A percentile compares a stretch with the other conserved stretches of the same genome.
Evolutionary conservation across 2,329 filamentous ascomycete genomes (phyloP).

Genomic region (Cylindrodendrum hubeiense): DNA sequence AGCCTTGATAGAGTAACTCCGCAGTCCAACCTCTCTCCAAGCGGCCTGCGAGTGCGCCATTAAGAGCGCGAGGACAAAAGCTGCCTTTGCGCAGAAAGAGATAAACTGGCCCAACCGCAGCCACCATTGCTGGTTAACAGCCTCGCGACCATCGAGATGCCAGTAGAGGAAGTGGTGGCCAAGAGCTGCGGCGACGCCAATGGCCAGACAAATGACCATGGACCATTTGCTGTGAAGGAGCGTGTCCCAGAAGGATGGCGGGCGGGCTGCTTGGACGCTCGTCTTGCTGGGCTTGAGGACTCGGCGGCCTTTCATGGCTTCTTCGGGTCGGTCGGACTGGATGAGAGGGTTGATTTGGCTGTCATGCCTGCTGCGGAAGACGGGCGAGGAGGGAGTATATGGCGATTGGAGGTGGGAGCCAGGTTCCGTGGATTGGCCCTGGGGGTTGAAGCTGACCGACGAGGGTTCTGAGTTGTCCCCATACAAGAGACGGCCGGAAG

Average conservation of each 20-base stretch:
- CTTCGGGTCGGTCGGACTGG: background rate
- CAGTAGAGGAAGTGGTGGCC: slow-evolving; percentile 20
- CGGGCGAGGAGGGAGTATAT: slow-evolving; percentile 12
- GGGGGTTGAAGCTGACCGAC: background rate
- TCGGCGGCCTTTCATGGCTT: background rate
- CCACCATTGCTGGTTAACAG: slow-evolving; percentile 21
- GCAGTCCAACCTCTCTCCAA: slow-evolving; percentile 21
- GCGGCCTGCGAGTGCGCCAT: slow-evolving; percentile 29
- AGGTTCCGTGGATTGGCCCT: slow-evolving; percentile 5
- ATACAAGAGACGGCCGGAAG: background rate
- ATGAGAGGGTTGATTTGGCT: slow-evolving; percentile 24
- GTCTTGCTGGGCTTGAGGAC: slow-evolving; percentile 10
- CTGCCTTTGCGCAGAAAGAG: slow-evolving; percentile 25
- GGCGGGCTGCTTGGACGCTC: background rate
- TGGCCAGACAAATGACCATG: slow-evolving; percentile 21
- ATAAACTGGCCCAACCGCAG: slow-evolving; percentile 29
- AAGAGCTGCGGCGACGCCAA: slow-evolving; percentile 15
- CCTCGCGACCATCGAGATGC: slow-evolving; percentile 14
- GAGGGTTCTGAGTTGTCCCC: slow-evolving; percentile 10
- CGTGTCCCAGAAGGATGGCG: slow-evolving; percentile 7
- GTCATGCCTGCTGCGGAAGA: slow-evolving; percentile 12
- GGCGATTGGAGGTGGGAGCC: slow-evolving; percentile 10
- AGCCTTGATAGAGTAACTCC: slow-evolving; percentile 18
- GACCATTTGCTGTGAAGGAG: slow-evolving; percentile 24
- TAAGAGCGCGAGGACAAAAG: slow-evolving; percentile 21